phyloP scores from a whole-genome alignment of 176 grass and related monocot species.

The Eragrostis nindensis region DNA sequence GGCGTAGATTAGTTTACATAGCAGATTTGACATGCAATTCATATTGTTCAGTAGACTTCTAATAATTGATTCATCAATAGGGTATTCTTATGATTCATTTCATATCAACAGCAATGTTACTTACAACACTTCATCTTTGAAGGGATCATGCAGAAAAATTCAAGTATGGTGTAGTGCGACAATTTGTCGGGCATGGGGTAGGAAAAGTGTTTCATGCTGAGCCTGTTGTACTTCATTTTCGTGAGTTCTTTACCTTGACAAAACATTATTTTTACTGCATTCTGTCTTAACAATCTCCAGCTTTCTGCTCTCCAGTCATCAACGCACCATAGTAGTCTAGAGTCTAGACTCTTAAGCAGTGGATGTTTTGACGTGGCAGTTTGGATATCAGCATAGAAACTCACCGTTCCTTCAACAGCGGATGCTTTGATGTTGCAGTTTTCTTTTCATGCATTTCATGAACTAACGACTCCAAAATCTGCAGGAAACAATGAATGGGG shows the following conservation, averaged over 20 bases:
- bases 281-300: not conserved
- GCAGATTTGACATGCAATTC: slow-evolving; percentile 2
- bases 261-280: slow-evolving; percentile 6
- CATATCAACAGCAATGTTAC: not conserved
- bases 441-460: slow-evolving; percentile 2
- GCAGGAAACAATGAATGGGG: slow-evolving; percentile 87
- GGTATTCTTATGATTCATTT: slow-evolving; percentile 24
- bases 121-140: slow-evolving; percentile 44
- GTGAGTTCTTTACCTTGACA: slow-evolving; percentile 51
- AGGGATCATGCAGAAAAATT: slow-evolving; percentile 90
- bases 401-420: not conserved
- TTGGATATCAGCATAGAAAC: not conserved
- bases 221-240: slow-evolving; percentile 82
- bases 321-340: not conserved
- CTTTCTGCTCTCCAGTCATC: not conserved
- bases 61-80: slow-evolving; percentile 15
- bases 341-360: not conserved
- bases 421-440: slow-evolving; percentile 23
- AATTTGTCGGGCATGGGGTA: slow-evolving; percentile 93
- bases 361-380: not conserved
- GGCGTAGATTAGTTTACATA: not conserved
- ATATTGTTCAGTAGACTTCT: slow-evolving; percentile 11
- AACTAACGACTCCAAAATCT: slow-evolving; percentile 45
- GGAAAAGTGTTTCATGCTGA: slow-evolving; percentile 92
- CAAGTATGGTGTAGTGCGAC: slow-evolving; percentile 72